Percentiles rank a stretch among this genome's conserved stretches.
These are phyloP conservation scores for Exophiala bonariae DNA, from an alignment of 2,329 filamentous ascomycete species.

Conservation along the genomic window DNA sequence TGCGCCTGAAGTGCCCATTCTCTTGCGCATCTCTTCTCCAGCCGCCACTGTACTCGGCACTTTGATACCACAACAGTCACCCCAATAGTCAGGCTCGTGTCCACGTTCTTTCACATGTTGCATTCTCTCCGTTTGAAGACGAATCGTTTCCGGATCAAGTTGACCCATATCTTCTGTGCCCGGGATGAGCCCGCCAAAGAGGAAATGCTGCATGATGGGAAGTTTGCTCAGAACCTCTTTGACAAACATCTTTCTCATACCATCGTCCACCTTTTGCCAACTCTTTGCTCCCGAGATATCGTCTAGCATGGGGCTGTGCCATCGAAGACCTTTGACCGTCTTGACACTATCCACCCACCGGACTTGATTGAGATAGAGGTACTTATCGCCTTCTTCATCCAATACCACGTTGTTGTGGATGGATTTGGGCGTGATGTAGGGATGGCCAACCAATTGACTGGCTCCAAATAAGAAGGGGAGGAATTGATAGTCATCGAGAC, in stretches of 20 bases:
- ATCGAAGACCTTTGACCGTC: slow-evolving; percentile 88
- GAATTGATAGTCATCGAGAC: slow-evolving; percentile 96
- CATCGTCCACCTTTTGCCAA: slow-evolving; percentile 89
- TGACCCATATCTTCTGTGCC: slow-evolving; percentile 76
- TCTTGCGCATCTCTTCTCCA: slow-evolving; percentile 82
- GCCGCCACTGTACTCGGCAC: slow-evolving; percentile 93
- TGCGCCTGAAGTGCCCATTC: slow-evolving; percentile 61
- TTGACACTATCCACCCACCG: slow-evolving; percentile 95
- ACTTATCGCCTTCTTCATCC: slow-evolving; percentile 82
- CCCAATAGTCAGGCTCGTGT: slow-evolving; percentile 65
- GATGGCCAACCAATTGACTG: slow-evolving; percentile 82
- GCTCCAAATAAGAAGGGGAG: slow-evolving; percentile 93
- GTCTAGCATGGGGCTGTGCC: slow-evolving; percentile 98
- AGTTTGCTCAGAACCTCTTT: slow-evolving; percentile 89
- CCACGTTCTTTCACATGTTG: slow-evolving; percentile 69
- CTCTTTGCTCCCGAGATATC: slow-evolving; percentile 89
- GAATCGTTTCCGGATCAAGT: slow-evolving; percentile 53
- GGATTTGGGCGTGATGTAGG: slow-evolving; percentile 71
- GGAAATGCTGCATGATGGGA: slow-evolving; percentile 97
- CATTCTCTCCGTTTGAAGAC: slow-evolving; percentile 51
- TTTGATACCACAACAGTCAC: slow-evolving; percentile 96
- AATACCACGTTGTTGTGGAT: slow-evolving; percentile 88
- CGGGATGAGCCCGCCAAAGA: slow-evolving; percentile 84
- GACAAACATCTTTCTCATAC: slow-evolving; percentile 96
- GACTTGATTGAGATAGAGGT: slow-evolving; percentile 89